Evolutionary conservation across 1,284 basidiomycete genomes (phyloP).

Genomic region (Sporisorium graminicola): DNA sequence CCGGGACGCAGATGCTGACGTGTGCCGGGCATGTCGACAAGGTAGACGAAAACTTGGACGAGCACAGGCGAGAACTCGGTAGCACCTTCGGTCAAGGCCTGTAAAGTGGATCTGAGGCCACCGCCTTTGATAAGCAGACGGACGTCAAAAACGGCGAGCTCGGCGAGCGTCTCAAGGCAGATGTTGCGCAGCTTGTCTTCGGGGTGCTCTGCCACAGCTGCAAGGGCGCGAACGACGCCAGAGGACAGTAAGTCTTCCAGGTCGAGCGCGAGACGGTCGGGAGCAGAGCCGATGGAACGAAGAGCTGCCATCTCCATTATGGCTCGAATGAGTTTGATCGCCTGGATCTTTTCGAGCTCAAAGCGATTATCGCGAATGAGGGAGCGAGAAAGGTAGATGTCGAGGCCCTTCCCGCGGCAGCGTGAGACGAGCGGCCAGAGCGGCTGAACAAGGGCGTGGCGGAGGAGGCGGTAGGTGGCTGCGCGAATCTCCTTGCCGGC

Average conservation of each 20-base stretch:
- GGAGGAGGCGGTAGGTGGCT: slow-evolving; percentile 85
- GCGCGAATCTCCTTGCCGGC: slow-evolving; percentile 83
- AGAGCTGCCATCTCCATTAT: slow-evolving; percentile 75
- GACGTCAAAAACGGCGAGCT: slow-evolving; percentile 89
- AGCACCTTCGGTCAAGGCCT: slow-evolving; percentile 88
- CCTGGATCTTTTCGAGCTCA: slow-evolving; percentile 90
- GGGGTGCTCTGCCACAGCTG: slow-evolving; percentile 90
- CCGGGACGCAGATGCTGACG: slow-evolving; percentile 84
- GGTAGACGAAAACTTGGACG: slow-evolving; percentile 84
- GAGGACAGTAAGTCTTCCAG: slow-evolving; percentile 64
- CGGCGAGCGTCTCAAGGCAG: slow-evolving; percentile 88
- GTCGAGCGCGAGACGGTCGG: slow-evolving; percentile 70
- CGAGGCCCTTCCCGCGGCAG: slow-evolving; percentile 77
- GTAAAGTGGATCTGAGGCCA: slow-evolving; percentile 87
- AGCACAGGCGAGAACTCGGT: slow-evolving; percentile 85
- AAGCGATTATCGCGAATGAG: slow-evolving; percentile 86
- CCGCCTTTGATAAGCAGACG: slow-evolving; percentile 84
- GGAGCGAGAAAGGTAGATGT: slow-evolving; percentile 88
- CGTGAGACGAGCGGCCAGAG: slow-evolving; percentile 71
- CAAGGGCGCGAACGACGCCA: slow-evolving; percentile 77
- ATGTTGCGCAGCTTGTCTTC: slow-evolving; percentile 90
- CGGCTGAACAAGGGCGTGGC: slow-evolving; percentile 81
- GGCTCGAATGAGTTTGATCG: slow-evolving; percentile 88
- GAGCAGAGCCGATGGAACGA: slow-evolving; percentile 34
- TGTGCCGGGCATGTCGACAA: slow-evolving; percentile 87